Evolutionary conservation across 345 rosid species (phyloP).

Genomic region (Pistacia integerrima): DNA sequence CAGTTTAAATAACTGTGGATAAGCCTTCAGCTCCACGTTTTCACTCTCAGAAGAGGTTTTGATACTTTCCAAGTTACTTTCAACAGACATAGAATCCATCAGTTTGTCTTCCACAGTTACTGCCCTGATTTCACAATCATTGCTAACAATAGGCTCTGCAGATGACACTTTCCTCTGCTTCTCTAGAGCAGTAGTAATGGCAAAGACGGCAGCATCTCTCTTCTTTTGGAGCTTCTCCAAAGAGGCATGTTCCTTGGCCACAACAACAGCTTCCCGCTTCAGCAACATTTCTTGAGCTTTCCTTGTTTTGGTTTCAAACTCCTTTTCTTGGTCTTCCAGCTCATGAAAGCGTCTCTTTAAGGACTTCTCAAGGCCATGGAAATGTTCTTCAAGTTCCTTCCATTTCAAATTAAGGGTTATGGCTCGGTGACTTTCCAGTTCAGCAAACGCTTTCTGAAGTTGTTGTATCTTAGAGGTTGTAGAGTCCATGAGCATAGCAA

Average conservation of each 20-base stretch:
- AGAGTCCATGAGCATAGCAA: slow-evolving; percentile 77
- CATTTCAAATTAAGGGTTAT: slow-evolving; percentile 88
- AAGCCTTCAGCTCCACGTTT: slow-evolving; percentile 59
- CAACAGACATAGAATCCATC: slow-evolving; percentile 46
- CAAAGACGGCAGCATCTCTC: slow-evolving; percentile 82
- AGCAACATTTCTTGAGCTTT: slow-evolving; percentile 75
- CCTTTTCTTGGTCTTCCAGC: slow-evolving; percentile 94
- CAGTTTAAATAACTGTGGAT: slow-evolving; percentile 75
- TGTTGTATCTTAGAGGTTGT: slow-evolving; percentile 89
- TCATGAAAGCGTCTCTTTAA: slow-evolving; percentile 98
- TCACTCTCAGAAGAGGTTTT: slow-evolving; percentile 51
- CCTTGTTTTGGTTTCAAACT: slow-evolving; percentile 68
- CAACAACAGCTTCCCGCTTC: slow-evolving; percentile 79
- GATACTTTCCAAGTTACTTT: slow-evolving; percentile 54
- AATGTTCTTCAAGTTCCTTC: slow-evolving; percentile 98
- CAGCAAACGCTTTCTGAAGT: slow-evolving; percentile 99
- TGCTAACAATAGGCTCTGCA: slow-evolving; percentile 38
- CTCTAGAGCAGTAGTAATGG: slow-evolving; percentile 62
- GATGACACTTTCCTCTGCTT: slow-evolving; percentile 57
- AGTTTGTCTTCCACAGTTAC: slow-evolving; percentile 44
- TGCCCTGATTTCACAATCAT: slow-evolving; percentile 43
- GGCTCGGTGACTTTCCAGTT: slow-evolving; percentile 93
- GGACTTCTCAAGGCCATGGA: slow-evolving; percentile 96
- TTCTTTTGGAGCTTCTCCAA: slow-evolving; percentile 83
- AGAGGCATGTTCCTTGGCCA: slow-evolving; percentile 78